These are phyloP conservation scores for Isabelozyma gotoi DNA, from an alignment of 805 yeast species.

Conservation along the genomic window DNA sequence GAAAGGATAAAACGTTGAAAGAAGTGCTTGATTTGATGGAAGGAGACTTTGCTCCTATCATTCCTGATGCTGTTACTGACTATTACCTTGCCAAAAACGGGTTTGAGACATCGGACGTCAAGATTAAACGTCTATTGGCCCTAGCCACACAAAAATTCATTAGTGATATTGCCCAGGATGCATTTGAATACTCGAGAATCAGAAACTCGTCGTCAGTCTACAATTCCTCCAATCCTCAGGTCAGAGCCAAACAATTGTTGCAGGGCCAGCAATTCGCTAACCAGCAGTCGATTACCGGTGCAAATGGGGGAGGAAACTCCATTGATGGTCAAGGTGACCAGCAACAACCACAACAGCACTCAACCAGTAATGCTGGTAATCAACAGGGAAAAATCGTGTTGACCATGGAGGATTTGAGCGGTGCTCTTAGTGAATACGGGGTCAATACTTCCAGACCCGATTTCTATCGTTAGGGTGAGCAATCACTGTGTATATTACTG, in stretches of 20 bases:
- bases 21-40: conserved; percentile 89
- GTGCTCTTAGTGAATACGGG: conserved; percentile 91
- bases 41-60: conserved; percentile 85
- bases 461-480: conserved; percentile 61
- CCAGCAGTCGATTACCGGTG: conserved; percentile 34
- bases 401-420: conserved; percentile 90
- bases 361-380: conserved; percentile 44
- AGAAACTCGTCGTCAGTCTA: conserved; percentile 87
- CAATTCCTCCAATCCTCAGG: conserved; percentile 81
- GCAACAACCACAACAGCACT: conserved; percentile 31
- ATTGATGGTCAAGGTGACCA: conserved; percentile 38
- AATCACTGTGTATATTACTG: background rate
- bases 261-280: conserved; percentile 61
- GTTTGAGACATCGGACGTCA: conserved; percentile 72
- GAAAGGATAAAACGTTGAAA: conserved; percentile 78
- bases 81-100: conserved; percentile 87
- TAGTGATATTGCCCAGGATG: conserved; percentile 92
- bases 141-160: conserved; percentile 95
- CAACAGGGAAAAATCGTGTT: conserved; percentile 78
- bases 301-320: conserved; percentile 20
- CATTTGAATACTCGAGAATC: conserved; percentile 92
- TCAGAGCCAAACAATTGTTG: conserved; percentile 72
- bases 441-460: conserved; percentile 89
- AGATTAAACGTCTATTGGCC: conserved; percentile 78
- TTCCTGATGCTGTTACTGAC: conserved; percentile 95